These are phyloP conservation scores for Neltuma alba DNA, from an alignment of 306 rosid species.

Conservation along the genomic window DNA sequence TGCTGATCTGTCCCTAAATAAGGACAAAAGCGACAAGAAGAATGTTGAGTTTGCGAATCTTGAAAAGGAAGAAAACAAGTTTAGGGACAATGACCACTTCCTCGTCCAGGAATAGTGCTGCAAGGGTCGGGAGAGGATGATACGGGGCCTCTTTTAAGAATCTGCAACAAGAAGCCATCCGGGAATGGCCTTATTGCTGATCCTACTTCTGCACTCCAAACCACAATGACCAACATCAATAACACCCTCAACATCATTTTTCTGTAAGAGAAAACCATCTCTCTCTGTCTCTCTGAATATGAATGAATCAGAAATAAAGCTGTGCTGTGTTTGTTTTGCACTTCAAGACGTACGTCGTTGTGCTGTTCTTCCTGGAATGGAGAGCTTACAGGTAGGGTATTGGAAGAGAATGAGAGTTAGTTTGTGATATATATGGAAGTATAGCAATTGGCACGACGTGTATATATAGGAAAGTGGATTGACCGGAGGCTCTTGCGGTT, in stretches of 20 bases:
- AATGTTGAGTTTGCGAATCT: not conserved
- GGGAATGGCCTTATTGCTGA: slow-evolving; percentile 36
- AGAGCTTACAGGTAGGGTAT: not conserved
- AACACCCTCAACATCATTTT: slow-evolving; percentile 31
- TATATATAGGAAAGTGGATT: not conserved
- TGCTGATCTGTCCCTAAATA: not conserved
- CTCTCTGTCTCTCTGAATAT: not conserved
- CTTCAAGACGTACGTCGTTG: not conserved
- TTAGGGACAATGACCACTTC: not conserved
- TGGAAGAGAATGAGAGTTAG: not conserved
- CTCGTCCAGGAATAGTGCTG: not conserved
- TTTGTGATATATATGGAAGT: not conserved
- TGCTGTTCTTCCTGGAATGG: not conserved
- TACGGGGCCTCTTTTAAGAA: slow-evolving; percentile 14
- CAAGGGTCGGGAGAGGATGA: not conserved
- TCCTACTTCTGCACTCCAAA: slow-evolving; percentile 25
- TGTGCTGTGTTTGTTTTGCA: not conserved
- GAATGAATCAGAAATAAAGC: not conserved
- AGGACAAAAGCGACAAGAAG: not conserved
- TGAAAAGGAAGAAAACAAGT: not conserved
- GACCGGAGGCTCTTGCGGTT: not conserved
- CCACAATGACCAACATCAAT: slow-evolving; percentile 1
- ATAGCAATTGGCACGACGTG: not conserved
- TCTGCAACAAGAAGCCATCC: slow-evolving; percentile 25
- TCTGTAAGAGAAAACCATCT: slow-evolving; percentile 24